Conservation (phyloP, 768 basidiomycete genomes). For the Auricularia cornea region DNA sequence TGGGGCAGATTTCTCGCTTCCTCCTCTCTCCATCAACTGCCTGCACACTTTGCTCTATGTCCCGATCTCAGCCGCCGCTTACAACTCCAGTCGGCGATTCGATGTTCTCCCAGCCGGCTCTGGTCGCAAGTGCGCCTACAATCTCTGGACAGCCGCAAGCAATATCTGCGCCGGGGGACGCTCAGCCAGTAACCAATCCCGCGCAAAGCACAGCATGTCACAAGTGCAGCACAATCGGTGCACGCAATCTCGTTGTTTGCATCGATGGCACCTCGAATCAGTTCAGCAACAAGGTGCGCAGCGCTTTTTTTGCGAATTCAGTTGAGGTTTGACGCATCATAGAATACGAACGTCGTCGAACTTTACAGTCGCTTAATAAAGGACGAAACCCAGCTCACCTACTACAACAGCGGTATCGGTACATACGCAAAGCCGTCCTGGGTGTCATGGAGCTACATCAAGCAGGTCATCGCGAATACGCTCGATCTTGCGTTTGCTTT, state of each 20-base stretch:
- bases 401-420: conserved; percentile 35
- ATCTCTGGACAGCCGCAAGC: too few relatives aligned
- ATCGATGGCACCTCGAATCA: conserved; percentile 24
- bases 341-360: conserved; percentile 38
- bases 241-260: conserved; percentile 5
- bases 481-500: conserved; percentile 31
- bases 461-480: conserved; percentile 16
- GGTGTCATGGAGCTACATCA: conserved; percentile 12
- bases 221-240: too few relatives aligned
- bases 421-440: conserved; percentile 22
- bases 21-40: too few relatives aligned
- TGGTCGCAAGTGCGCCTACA: too few relatives aligned
- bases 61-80: too few relatives aligned
- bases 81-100: too few relatives aligned
- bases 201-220: too few relatives aligned
- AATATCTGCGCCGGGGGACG: too few relatives aligned
- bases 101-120: too few relatives aligned
- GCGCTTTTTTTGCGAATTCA: background rate
- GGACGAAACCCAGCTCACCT: conserved; percentile 26
- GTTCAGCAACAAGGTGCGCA: conserved; percentile 15
- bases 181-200: too few relatives aligned
- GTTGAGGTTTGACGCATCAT: background rate
- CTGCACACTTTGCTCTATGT: too few relatives aligned
- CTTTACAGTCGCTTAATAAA: conserved; percentile 31
- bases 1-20: too few relatives aligned